phyloP scores from a whole-genome alignment of 257 asterid genomes.

The Galeopsis tetrahit region DNA sequence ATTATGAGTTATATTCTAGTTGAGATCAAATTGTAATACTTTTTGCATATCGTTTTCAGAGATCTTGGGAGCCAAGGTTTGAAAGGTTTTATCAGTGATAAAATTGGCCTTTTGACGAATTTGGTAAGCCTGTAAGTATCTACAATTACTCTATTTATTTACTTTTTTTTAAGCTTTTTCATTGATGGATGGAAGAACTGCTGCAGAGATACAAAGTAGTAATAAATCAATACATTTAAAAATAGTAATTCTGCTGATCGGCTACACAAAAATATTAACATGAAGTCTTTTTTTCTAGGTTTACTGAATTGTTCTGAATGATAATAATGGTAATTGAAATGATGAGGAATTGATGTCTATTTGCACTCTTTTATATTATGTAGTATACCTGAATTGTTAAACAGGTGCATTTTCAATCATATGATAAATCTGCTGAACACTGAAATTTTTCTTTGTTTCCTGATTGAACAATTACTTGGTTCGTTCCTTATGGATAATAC shows the following conservation, averaged over 20 bases:
- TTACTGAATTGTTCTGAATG: background rate
- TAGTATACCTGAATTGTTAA: background rate
- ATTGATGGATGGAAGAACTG: conserved; percentile 25
- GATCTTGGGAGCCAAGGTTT: conserved; percentile 95
- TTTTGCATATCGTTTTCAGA: conserved; percentile 45
- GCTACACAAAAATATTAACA: conserved; percentile 6
- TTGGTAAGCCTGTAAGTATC: conserved; percentile 97
- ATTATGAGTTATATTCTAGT: background rate
- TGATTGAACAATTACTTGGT: background rate
- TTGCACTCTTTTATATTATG: background rate
- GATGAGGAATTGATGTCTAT: background rate
- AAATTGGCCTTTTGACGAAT: conserved; percentile 71
- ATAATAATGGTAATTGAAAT: background rate
- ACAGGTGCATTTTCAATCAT: background rate
- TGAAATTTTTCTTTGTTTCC: background rate
- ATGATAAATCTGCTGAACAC: conserved; percentile 6
- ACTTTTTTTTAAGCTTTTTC: background rate
- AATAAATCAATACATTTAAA: background rate
- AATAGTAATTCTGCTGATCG: background rate
- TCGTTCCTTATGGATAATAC: conserved; percentile 9
- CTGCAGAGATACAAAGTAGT: conserved; percentile 4
- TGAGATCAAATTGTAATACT: background rate
- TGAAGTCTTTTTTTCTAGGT: background rate
- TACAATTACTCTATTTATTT: conserved; percentile 18
- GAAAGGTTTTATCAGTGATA: conserved; percentile 80